A percentile compares a stretch with the other conserved stretches of the same genome.
Evolutionary conservation across 2,329 filamentous ascomycete species (phyloP).

Genomic region (Neofusicoccum ribis): DNA sequence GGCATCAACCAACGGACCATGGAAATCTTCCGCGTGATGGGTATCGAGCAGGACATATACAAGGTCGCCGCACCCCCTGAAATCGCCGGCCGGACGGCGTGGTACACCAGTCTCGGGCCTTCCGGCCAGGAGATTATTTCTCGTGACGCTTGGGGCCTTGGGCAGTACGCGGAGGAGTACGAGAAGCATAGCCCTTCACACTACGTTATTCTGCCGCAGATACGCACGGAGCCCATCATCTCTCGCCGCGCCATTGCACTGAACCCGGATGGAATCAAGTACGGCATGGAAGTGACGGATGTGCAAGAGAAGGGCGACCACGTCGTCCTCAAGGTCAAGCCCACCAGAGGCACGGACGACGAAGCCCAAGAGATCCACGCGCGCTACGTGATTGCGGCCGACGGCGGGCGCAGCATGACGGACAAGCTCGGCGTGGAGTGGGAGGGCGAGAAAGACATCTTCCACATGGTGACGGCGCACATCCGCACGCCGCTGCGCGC

Average conservation of each 20-base stretch:
- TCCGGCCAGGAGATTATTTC: constrained; percentile 30
- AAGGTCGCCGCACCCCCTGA: constrained; percentile 22
- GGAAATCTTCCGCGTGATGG: constrained; percentile 32
- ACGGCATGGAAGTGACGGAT: constrained; percentile 28
- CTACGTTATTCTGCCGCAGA: constrained; percentile 37
- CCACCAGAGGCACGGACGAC: neutral
- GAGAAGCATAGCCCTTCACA: constrained; percentile 26
- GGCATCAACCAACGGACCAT: constrained; percentile 34
- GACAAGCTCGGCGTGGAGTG: constrained; percentile 32
- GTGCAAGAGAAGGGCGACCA: constrained; percentile 24
- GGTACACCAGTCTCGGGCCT: constrained; percentile 30
- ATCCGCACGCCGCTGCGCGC: constrained; percentile 31
- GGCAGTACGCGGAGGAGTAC: constrained; percentile 6
- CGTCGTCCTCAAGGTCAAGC: constrained; percentile 26
- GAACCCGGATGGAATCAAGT: constrained; percentile 32
- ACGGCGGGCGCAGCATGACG: constrained; percentile 35
- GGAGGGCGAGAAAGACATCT: constrained; percentile 33
- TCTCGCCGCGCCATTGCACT: constrained; percentile 29
- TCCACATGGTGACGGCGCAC: constrained; percentile 38
- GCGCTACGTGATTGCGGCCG: constrained; percentile 34
- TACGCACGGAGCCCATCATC: constrained; percentile 38
- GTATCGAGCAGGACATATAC: constrained; percentile 33
- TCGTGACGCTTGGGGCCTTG: constrained; percentile 4
- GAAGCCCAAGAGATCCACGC: constrained; percentile 22
- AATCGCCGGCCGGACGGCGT: constrained; percentile 29